Conservation (phyloP, 176 grass and related monocot species). For the Cymbopogon citratus region DNA sequence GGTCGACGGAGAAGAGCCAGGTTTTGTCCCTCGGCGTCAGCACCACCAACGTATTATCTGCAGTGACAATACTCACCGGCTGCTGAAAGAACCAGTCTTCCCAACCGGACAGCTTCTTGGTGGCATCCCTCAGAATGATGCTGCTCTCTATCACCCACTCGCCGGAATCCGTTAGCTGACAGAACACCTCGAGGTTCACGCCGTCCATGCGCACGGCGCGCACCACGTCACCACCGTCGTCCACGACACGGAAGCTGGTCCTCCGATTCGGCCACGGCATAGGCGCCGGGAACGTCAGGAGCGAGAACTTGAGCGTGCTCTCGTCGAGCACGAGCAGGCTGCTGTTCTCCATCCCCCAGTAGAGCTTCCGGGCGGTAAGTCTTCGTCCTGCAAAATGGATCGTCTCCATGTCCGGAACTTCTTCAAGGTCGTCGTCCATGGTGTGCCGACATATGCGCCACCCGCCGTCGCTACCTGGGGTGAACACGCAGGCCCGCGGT, state of each 20-base stretch:
- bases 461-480: neutral
- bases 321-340: neutral
- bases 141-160: constrained; percentile 7
- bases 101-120: neutral
- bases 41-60: too few relatives aligned
- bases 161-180: neutral
- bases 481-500: neutral
- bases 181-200: neutral
- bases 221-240: neutral
- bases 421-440: neutral
- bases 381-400: neutral
- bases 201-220: neutral
- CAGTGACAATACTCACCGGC: neutral
- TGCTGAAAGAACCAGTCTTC: neutral
- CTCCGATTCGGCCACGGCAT: neutral
- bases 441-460: neutral
- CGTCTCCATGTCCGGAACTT: neutral
- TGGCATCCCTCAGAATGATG: neutral
- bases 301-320: neutral
- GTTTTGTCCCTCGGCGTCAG: too few relatives aligned
- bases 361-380: neutral
- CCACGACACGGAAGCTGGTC: neutral
- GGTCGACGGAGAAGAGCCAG: too few relatives aligned
- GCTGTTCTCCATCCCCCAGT: neutral
- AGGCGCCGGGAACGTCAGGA: neutral